These are phyloP conservation scores for Penicillium freii DNA, from an alignment of 2,329 filamentous ascomycete species.

Conservation along the genomic window DNA sequence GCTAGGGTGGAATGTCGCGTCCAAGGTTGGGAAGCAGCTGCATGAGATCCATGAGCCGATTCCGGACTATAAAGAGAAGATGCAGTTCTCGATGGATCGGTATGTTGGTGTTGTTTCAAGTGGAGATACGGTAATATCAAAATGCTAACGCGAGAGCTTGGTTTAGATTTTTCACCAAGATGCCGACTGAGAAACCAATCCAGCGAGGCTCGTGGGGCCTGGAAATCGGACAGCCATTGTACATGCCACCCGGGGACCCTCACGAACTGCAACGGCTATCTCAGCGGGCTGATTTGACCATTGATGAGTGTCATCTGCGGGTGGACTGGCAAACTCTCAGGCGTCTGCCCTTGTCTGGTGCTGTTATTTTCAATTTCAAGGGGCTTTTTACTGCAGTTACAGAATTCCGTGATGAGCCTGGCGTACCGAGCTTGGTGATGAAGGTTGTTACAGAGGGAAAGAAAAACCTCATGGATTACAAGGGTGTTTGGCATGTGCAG, in stretches of 20 bases:
- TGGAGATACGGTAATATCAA: not conserved
- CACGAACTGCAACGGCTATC: conserved; percentile 59
- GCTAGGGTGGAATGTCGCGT: conserved; percentile 73
- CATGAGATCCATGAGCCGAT: conserved; percentile 71
- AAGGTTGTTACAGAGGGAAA: conserved; percentile 72
- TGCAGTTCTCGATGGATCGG: conserved; percentile 84
- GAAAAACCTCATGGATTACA: conserved; percentile 70
- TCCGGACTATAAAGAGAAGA: conserved; percentile 82
- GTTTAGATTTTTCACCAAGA: conserved; percentile 73
- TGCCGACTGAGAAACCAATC: conserved; percentile 71
- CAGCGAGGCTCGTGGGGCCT: conserved; percentile 83
- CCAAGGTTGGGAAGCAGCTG: conserved; percentile 70
- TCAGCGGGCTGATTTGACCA: conserved; percentile 57
- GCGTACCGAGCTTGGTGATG: conserved; percentile 65
- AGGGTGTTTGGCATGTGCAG: conserved; percentile 76
- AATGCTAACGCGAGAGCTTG: not conserved
- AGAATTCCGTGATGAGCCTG: conserved; percentile 69
- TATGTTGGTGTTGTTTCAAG: conserved; percentile 38
- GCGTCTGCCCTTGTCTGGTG: conserved; percentile 71
- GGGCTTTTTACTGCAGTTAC: conserved; percentile 73
- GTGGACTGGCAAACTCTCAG: conserved; percentile 89
- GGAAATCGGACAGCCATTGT: conserved; percentile 72
- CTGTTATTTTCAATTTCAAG: conserved; percentile 84
- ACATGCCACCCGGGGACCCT: conserved; percentile 67
- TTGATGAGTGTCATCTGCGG: conserved; percentile 64